Evolutionary conservation across 805 yeast genomes (phyloP), one percentile per base, ranked within the genome.

Genomic region (Yamadazyma philogaea): DNA sequence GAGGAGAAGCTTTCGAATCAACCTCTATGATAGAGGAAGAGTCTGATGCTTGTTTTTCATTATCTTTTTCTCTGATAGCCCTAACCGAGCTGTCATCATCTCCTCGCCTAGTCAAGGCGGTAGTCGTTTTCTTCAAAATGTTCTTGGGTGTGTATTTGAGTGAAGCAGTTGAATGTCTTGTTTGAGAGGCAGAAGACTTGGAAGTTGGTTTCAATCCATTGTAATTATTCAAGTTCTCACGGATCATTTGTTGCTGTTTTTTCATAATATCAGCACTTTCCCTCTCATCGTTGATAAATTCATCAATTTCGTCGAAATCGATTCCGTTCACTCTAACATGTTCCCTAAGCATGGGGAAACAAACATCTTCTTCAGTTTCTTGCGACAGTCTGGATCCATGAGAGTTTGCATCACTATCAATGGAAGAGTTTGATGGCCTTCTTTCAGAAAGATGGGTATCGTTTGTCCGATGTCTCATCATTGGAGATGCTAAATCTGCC

Each of bases 351-450:
- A 88, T 84, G 2, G 98, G 98, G 64, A 90, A 90, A 71, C 98
- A 91, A 34, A 91, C 99, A 75, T 91, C 98, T 59, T 88, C 96
- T 56, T 91, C 98, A 0, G 96, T 88, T 57, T 89, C 96, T 53
- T 87, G 95, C 3, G 90, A 82, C 15, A 82, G 79, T 50, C 88
- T 72, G 7, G 91, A 83, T 1, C 82, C 85, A 52, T 79, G 86
- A 1, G 90, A 84, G 52, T 78, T 84, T 16, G 74, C 75, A 50
- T 84, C 91, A 46, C 81, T 76, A 53, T 82, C 88, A 31, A 67
- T 61, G 11, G 75, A 54, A 6, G 68, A 49, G 46, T 60, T 49
- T 37, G 73, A 56, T 21, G 66, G 52, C 46, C 77, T 55, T 34
- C 63, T 54, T 39, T 51, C 53, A 7, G 59, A 53, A 22, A 45